Evolutionary conservation across 2,329 filamentous ascomycete genomes (phyloP).

Genomic region (Tolypocladium tundrense): DNA sequence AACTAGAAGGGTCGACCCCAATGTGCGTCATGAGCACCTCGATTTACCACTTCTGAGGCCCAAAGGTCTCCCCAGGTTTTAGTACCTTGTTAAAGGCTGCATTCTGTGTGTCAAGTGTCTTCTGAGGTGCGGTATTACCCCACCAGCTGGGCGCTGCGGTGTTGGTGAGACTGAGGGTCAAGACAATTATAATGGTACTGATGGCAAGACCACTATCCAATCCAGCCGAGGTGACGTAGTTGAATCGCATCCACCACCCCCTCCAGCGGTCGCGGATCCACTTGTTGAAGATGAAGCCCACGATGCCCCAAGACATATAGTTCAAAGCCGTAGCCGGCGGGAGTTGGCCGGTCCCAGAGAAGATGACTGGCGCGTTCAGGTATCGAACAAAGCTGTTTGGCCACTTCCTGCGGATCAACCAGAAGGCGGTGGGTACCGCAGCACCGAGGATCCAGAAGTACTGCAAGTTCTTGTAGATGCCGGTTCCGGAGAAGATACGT

Average conservation of each 20-base stretch:
- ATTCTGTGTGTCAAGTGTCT: constrained; percentile 45
- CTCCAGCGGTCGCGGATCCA: constrained; percentile 39
- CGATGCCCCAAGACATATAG: constrained; percentile 47
- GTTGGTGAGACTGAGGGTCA: constrained; percentile 30
- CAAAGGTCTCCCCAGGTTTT: constrained; percentile 42
- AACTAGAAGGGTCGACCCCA: background rate
- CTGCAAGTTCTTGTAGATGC: constrained; percentile 27
- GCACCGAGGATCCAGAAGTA: constrained; percentile 30
- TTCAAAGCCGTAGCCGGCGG: constrained; percentile 51
- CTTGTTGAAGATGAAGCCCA: constrained; percentile 49
- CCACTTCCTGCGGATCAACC: constrained; percentile 23
- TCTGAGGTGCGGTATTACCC: constrained; percentile 28
- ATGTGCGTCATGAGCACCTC: background rate
- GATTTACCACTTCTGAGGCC: constrained; percentile 37
- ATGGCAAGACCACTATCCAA: constrained; percentile 31
- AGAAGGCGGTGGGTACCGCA: constrained; percentile 23
- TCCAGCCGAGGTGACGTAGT: constrained; percentile 31
- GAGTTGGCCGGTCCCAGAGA: constrained; percentile 41
- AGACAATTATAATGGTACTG: constrained; percentile 30
- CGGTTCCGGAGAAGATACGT: constrained; percentile 23
- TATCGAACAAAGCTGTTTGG: constrained; percentile 36
- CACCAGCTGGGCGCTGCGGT: constrained; percentile 33
- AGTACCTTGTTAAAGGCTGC: constrained; percentile 40
- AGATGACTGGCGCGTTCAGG: constrained; percentile 46
- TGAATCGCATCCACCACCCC: constrained; percentile 43